Base-by-base conservation (phyloP, 805 yeast species). In the Debaryomyces castellii region DNA sequence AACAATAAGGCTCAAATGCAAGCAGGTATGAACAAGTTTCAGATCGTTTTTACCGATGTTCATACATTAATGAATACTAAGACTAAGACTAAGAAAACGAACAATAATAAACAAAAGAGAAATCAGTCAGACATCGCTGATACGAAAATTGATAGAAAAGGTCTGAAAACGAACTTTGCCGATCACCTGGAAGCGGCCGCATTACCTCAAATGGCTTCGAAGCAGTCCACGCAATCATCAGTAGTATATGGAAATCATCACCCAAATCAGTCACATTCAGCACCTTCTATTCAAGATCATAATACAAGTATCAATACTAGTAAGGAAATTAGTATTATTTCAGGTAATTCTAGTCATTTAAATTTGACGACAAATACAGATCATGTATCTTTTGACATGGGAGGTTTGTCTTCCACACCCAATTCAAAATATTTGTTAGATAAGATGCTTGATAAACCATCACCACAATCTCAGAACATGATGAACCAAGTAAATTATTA, bases 11-110 rank as follows among this genome's bases (percentile, higher is more conserved):
- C 62, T 2, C 63, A 65, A 40, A 64, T 63, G 67, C 66, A 67
- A 52, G 66, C 69, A 10, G 73, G 73, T 11, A 64, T 71, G 66
- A 70, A 70, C 52, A 71, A 71, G 54, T 74, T 74, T 53, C 79
- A 75, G 54, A 73, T 74, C 47, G 74, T 74, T 2, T 66, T 74
- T 42, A 62, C 77, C 3, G 78, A 74, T 51, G 69, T 73, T 2
- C 60, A 59, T 33, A 55, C 54, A 5, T 49, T 59, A 32, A 58
- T 59, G 60, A 59, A 59, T 49, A 53, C 49, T 17, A 56, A 53
- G 48, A 45, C 47, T 4, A 47, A 41, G 25, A 50, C 42, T 43
- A 52, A 47, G 49, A 35, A 35, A 38, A 20, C 30, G 23, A 37
- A 3, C 41, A 43, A 17, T 23, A 43, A 22, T 23, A 43, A 22